Evolutionary conservation across 2,329 filamentous ascomycete species (phyloP), one percentile per base, ranked within the genome.

Genomic region (Cercospora zeina): DNA sequence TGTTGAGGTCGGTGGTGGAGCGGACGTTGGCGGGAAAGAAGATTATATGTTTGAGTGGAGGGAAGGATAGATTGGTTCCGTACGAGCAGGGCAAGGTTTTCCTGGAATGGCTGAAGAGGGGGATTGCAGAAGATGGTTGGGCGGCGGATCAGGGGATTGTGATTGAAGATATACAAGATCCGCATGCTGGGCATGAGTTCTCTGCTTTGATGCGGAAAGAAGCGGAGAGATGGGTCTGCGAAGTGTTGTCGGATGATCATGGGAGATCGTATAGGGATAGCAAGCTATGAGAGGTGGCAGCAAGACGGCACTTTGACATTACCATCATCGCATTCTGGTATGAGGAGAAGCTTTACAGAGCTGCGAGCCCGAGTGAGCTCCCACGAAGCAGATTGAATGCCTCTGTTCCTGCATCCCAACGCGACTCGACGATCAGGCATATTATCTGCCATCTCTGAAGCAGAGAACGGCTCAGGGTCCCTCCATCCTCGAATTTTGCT

Each of bases 1-100:
- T 70, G 2, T 68, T 85, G 5, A 74, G 65, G 24, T 67, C 70
- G 1, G 62, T 75, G 6, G 16, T 77, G 31, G 65, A 73, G 53
- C 66, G 68, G 54, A 66, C 67, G 3, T 66, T 82, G 4, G 75
- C 73, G 10, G 85, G 85, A 1, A 92, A 91, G 78, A 83, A 78
- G 63, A 77, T 91, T 27, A 77, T 91, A 24, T 78, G 85, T 42
- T 83, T 88, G 62, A 87, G 85, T 1, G 89, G 89, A 1, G 86
- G 78, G 0, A 83, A 79, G 0, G 90, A 95, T 71, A 87, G 86
- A 69, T 76, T 93, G 3, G 90, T 95, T 14, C 89, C 90, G 13
- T 89, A 90, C 68, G 76, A 77, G 24, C 83, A 80, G 59, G 82
- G 82, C 3, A 78, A 82, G 71, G 81, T 84, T 0, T 89, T 93